These are phyloP conservation scores for Chrysosphaeria jannelii DNA, from an alignment of 2,329 filamentous ascomycete genomes.

Conservation along the genomic window DNA sequence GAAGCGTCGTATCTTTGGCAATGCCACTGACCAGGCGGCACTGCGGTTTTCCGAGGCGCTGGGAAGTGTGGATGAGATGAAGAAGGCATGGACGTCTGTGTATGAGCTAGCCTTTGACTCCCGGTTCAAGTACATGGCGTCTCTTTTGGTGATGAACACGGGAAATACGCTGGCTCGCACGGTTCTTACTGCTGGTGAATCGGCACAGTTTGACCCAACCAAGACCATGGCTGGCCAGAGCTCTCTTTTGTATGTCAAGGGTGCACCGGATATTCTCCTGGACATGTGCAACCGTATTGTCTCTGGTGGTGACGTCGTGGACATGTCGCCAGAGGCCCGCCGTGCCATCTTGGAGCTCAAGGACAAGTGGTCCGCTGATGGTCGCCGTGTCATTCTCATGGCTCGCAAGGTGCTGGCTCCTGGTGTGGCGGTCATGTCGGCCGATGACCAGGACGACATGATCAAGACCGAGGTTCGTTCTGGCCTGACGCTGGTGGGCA, in stretches of 20 bases:
- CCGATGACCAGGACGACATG: slow-evolving; percentile 15
- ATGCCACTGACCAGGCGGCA: slow-evolving; percentile 49
- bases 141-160: too few species aligned
- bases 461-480: slow-evolving; percentile 20
- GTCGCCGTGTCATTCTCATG: slow-evolving; percentile 34
- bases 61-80: slow-evolving; percentile 24
- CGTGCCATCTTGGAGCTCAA: slow-evolving; percentile 25
- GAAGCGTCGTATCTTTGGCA: slow-evolving; percentile 34
- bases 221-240: neutral
- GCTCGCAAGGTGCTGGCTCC: slow-evolving; percentile 24
- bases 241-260: slow-evolving; percentile 38
- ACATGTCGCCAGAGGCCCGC: slow-evolving; percentile 16
- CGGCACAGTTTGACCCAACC: too few species aligned
- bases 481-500: slow-evolving; percentile 36
- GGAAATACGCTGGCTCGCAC: neutral
- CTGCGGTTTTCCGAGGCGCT: slow-evolving; percentile 39
- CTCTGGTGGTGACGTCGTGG: slow-evolving; percentile 10
- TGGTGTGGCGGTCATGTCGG: slow-evolving; percentile 8
- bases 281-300: slow-evolving; percentile 27
- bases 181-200: neutral
- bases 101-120: slow-evolving; percentile 50
- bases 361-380: slow-evolving; percentile 35
- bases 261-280: slow-evolving; percentile 44
- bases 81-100: slow-evolving; percentile 29
- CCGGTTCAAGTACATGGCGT: slow-evolving; percentile 62